These are phyloP conservation scores for Solidago caesia DNA, from an alignment of 129 eudicot species.

Conservation along the genomic window DNA sequence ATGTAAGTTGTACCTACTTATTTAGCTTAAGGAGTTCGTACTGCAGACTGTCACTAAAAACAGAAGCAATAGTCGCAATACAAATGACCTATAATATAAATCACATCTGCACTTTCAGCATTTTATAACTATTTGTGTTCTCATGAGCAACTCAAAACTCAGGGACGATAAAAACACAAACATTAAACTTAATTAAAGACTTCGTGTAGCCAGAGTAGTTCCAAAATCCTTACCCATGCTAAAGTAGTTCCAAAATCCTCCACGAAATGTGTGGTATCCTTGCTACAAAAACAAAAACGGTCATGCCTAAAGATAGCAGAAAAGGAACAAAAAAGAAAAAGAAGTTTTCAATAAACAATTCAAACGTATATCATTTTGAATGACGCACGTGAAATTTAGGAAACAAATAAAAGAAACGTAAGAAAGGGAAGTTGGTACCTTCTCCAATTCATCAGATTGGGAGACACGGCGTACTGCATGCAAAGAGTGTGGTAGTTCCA, in stretches of 20 bases:
- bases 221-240: constrained; percentile 71
- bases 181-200: neutral
- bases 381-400: neutral
- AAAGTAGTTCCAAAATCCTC: constrained; percentile 97
- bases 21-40: neutral
- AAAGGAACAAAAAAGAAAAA: neutral
- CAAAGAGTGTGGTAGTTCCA: constrained; percentile 78
- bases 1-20: neutral
- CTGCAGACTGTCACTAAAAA: neutral
- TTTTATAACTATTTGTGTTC: neutral
- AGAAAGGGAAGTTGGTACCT: constrained; percentile 36
- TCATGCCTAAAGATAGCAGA: neutral
- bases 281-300: constrained; percentile 43
- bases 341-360: neutral
- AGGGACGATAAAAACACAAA: neutral
- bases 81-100: neutral
- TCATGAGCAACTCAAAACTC: neutral
- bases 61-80: neutral
- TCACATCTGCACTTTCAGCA: neutral
- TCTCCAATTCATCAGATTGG: constrained; percentile 44
- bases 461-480: constrained; percentile 57
- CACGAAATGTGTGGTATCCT: constrained; percentile 75
- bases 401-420: neutral
- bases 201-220: neutral
- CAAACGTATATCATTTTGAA: neutral